Conservation (phyloP, 345 rosid species). For the Eutrema yunnanense region DNA sequence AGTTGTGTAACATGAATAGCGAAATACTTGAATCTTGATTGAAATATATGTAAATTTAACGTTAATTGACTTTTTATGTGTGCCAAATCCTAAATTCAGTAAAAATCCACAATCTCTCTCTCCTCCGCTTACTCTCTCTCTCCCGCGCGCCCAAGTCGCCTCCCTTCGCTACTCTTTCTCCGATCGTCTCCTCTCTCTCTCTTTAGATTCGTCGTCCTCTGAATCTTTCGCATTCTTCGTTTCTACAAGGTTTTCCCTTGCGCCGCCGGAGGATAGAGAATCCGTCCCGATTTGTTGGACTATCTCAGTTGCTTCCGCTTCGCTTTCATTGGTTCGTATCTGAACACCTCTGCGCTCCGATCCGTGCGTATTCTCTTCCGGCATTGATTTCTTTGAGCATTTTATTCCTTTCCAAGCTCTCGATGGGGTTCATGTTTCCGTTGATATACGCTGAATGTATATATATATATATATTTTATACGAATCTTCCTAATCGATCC, state of each 20-base stretch:
- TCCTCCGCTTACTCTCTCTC: constrained; percentile 27
- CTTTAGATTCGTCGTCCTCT: constrained; percentile 6
- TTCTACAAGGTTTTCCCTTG: not conserved
- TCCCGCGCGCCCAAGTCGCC: constrained; percentile 62
- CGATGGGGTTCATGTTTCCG: not conserved
- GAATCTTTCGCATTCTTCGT: constrained; percentile 1
- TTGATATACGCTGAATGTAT: not conserved
- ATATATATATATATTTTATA: not conserved
- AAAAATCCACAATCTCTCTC: constrained; percentile 14
- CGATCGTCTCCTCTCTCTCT: constrained; percentile 36
- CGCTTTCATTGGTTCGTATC: not conserved
- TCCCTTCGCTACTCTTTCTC: constrained; percentile 38
- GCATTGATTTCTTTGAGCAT: constrained; percentile 13
- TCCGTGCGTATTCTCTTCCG: constrained; percentile 16
- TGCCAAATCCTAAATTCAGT: constrained; percentile 14
- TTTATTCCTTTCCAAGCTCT: not conserved
- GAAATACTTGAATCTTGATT: not conserved
- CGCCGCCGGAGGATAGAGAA: not conserved
- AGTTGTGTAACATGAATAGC: not conserved
- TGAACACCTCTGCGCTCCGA: constrained; percentile 17
- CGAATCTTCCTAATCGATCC: not conserved
- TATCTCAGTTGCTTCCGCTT: constrained; percentile 15
- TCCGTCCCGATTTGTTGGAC: constrained; percentile 8
- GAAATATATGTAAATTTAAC: not conserved
- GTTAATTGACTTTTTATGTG: constrained; percentile 23